Conservation (phyloP, 2,329 filamentous ascomycete genomes). For the Hyphodiscus sp. region DNA sequence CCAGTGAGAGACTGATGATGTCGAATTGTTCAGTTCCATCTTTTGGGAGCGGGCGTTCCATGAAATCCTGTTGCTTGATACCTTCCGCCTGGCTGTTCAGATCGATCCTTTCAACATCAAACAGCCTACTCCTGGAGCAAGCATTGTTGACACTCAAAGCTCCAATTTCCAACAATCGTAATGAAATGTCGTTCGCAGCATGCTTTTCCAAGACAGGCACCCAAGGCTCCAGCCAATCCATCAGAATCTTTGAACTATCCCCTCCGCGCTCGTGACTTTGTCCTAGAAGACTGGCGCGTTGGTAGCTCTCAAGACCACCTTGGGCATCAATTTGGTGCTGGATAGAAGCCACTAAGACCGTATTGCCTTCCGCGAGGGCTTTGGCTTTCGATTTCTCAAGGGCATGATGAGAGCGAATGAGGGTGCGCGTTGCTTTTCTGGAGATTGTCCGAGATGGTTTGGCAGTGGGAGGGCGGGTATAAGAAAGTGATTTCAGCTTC, state of each 20-base stretch:
- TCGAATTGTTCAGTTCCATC: slow-evolving; percentile 65
- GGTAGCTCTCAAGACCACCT: slow-evolving; percentile 58
- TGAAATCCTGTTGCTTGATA: slow-evolving; percentile 89
- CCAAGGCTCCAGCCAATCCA: slow-evolving; percentile 51
- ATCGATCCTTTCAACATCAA: slow-evolving; percentile 80
- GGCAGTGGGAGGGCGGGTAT: slow-evolving; percentile 47
- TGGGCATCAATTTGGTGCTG: slow-evolving; percentile 48
- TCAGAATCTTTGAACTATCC: slow-evolving; percentile 57
- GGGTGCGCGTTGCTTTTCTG: slow-evolving; percentile 54
- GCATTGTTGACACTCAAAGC: slow-evolving; percentile 79
- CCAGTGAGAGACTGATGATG: slow-evolving; percentile 83
- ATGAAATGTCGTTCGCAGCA: slow-evolving; percentile 22
- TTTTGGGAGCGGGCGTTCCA: slow-evolving; percentile 71
- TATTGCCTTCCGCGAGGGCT: slow-evolving; percentile 49
- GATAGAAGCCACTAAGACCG: slow-evolving; percentile 38
- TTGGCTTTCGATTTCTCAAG: slow-evolving; percentile 56
- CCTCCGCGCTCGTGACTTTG: slow-evolving; percentile 60
- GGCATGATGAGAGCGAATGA: slow-evolving; percentile 62
- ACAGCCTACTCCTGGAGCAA: slow-evolving; percentile 64
- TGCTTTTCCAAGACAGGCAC: slow-evolving; percentile 23
- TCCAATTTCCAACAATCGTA: slow-evolving; percentile 81
- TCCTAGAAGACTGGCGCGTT: slow-evolving; percentile 62
- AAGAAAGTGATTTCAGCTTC: slow-evolving; percentile 41
- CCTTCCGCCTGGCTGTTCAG: slow-evolving; percentile 76
- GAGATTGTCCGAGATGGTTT: slow-evolving; percentile 52